Base-by-base conservation (phyloP, 2,329 filamentous ascomycete species). In the Fusarium concolor region DNA sequence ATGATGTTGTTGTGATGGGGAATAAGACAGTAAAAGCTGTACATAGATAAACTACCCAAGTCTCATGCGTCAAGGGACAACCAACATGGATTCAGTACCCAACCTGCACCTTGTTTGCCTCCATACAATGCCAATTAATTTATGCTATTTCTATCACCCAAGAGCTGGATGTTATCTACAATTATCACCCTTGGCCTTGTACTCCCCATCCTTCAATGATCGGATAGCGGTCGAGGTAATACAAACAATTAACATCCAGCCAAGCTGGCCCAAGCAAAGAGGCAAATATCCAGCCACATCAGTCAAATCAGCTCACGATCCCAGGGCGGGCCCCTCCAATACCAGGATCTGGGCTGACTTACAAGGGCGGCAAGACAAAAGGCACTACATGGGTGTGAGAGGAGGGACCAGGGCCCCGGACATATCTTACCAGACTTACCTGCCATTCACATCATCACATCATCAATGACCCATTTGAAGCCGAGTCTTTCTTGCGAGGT, bases 271-370 rank as follows among this genome's bases (percentile, higher is more conserved):
- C 49, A 63, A 56, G 57, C 50, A 68, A 65, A 69, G 53, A 59
- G 68, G 52, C 55, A 70, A 62, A 60, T 52, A 60, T 55, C 49
- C 61, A 49, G 39, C 45, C 53, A 52, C 44, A 45, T 61, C 54
- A 50, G 54, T 68, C 63, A 65, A 65, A 67, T 71, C 54, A 65
- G 65, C 64, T 70, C 60, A 67, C 56, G 63, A 58, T 55, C 52
- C 50, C 43, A 63, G 26, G 53, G 54, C 56, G 59, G 68, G 55
- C 46, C 66, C 56, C 54, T 45, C 38, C 35, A 41, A 55, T 54
- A 42, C 56, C 58, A 70, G 58, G 66, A 60, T 56, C 57, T 38
- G 39, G 61, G 22, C 46, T 67, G 63, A 56, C 64, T 68, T 70
- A 62, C 65, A 68, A 68, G 65, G 65, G 65, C 55, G 37, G 44